These are phyloP conservation scores for Pyracantha coccinea DNA, from an alignment of 331 rosid species.

Conservation along the genomic window DNA sequence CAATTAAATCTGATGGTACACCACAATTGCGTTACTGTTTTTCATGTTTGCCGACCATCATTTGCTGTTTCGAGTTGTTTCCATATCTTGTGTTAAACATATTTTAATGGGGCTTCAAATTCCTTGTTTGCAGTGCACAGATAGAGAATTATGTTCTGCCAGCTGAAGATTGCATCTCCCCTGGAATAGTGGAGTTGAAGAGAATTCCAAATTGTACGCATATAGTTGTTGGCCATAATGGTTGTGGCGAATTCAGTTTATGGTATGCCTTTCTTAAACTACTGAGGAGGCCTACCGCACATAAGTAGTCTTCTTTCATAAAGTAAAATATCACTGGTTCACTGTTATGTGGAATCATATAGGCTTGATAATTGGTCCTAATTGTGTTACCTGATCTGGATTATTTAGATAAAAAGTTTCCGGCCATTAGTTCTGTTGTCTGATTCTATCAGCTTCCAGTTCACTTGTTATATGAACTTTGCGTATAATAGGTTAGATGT, in stretches of 20 bases:
- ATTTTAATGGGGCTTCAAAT: neutral
- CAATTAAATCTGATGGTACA: neutral
- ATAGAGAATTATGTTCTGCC: constrained; percentile 41
- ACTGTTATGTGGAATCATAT: neutral
- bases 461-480: neutral
- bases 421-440: neutral
- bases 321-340: neutral
- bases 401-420: neutral
- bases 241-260: constrained; percentile 67
- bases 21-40: neutral
- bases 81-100: neutral
- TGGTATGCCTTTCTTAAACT: constrained; percentile 45
- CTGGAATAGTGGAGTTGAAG: constrained; percentile 76
- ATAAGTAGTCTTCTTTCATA: neutral
- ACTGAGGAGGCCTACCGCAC: neutral
- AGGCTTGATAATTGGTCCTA: neutral
- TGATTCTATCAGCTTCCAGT: neutral
- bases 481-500: neutral
- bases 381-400: neutral
- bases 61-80: neutral
- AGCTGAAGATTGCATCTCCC: constrained; percentile 40
- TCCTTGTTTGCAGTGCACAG: constrained; percentile 51
- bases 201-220: constrained; percentile 50
- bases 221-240: constrained; percentile 58
- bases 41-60: neutral